Conservation (phyloP, 192 early-diverging fungal species). For the Dispira parvispora region DNA sequence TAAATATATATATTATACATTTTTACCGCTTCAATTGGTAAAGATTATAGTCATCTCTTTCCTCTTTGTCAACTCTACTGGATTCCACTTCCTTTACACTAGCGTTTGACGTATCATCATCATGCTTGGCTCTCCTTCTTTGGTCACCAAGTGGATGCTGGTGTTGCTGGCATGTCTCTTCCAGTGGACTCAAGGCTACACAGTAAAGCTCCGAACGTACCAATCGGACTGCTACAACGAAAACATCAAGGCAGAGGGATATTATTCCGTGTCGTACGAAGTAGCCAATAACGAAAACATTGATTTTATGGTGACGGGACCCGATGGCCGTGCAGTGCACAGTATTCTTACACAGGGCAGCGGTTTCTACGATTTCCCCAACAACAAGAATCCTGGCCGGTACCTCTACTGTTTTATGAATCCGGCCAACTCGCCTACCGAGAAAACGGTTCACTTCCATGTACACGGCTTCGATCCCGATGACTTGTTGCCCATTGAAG, state of each 20-base stretch:
- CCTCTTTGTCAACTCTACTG: too few species aligned
- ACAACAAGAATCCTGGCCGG: constrained; percentile 33
- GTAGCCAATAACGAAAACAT: neutral
- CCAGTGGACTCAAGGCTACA: neutral
- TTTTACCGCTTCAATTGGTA: too few species aligned
- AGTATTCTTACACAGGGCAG: constrained; percentile 12
- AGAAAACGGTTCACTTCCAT: constrained; percentile 43
- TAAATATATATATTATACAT: too few species aligned
- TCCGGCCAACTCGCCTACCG: constrained; percentile 36
- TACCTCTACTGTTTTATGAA: constrained; percentile 70
- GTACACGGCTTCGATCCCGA: constrained; percentile 26
- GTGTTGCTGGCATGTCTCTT: neutral
- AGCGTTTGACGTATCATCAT: too few species aligned
- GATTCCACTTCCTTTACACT: too few species aligned
- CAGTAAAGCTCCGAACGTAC: neutral
- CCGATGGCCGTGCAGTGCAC: constrained; percentile 15
- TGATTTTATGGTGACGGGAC: constrained; percentile 14
- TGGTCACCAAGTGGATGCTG: neutral
- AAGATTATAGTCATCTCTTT: too few species aligned
- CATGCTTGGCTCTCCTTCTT: too few species aligned
- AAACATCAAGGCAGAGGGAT: neutral
- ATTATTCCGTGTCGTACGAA: constrained; percentile 9
- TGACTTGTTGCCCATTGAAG: constrained; percentile 13
- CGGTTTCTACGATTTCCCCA: constrained; percentile 17
- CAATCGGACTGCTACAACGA: constrained; percentile 6